Conservation (phyloP, 106 monocot species). For the Allium sativum region DNA sequence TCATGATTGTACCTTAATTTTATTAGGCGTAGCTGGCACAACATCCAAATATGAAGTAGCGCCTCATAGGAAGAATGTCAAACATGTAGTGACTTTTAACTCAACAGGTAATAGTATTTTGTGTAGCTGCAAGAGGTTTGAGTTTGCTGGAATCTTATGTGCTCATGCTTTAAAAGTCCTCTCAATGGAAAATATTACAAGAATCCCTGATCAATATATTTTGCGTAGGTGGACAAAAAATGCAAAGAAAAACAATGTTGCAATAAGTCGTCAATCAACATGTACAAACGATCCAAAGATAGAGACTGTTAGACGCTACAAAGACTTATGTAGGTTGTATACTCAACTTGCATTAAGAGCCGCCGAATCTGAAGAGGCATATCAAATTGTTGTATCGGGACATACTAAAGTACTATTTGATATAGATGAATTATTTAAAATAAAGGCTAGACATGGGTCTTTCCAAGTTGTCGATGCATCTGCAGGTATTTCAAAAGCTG, state of each 20-base stretch:
- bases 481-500: background rate
- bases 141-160: slow-evolving; percentile 12
- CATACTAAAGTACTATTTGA: background rate
- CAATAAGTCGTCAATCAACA: slow-evolving; percentile 5
- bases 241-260: slow-evolving; percentile 3
- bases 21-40: background rate
- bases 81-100: slow-evolving; percentile 10
- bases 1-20: slow-evolving; percentile 10
- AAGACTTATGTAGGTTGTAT: slow-evolving; percentile 8
- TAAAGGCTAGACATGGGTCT: background rate
- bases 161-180: slow-evolving; percentile 15
- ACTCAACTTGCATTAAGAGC: slow-evolving; percentile 8
- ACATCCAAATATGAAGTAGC: slow-evolving; percentile 3
- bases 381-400: slow-evolving; percentile 10
- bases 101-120: slow-evolving; percentile 2
- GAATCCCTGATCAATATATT: no score
- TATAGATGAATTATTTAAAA: background rate
- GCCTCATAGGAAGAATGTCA: background rate
- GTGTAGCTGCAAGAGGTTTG: slow-evolving; percentile 14
- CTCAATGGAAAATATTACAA: background rate
- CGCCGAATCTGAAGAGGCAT: slow-evolving; percentile 12
- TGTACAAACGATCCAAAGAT: slow-evolving; percentile 10
- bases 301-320: slow-evolving; percentile 5
- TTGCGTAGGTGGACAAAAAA: no score
- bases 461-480: background rate